Conservation (phyloP, 2,329 filamentous ascomycete species). For the Colletotrichum shisoi region DNA sequence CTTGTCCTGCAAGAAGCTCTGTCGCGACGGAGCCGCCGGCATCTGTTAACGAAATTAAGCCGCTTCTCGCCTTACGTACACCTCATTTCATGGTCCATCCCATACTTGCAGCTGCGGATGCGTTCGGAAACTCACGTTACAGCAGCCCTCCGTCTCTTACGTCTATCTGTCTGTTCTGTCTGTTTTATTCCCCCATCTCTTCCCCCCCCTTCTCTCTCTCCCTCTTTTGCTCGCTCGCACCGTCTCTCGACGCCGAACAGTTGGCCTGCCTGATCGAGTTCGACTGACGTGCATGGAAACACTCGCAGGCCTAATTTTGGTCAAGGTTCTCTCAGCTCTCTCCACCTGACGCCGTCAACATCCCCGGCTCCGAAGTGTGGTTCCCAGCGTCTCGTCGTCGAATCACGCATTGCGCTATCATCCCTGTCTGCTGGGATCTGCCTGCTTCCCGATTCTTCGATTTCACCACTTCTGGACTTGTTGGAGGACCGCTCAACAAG, state of each 20-base stretch:
- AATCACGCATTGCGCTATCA: constrained; percentile 39
- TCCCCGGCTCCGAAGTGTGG: constrained; percentile 22
- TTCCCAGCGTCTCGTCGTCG: constrained; percentile 31
- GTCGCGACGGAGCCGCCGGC: neutral
- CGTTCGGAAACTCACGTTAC: neutral
- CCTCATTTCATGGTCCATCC: neutral
- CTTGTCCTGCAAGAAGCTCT: neutral
- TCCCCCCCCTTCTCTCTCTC: neutral
- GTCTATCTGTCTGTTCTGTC: neutral
- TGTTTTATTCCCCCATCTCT: neutral
- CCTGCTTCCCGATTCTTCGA: constrained; percentile 12
- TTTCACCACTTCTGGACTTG: constrained; percentile 13
- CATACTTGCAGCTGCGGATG: neutral
- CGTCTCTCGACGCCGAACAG: neutral
- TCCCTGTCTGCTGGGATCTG: constrained; percentile 29
- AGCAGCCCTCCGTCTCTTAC: too few species aligned
- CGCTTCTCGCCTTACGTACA: neutral
- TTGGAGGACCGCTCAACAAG: constrained; percentile 9
- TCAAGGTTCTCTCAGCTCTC: constrained; percentile 24
- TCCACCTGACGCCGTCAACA: constrained; percentile 20
- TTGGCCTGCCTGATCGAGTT: constrained; percentile 25
- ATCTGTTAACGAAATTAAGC: neutral
- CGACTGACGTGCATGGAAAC: constrained; percentile 26
- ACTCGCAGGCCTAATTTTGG: constrained; percentile 15
- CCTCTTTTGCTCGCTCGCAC: neutral